Evolutionary conservation across 768 basidiomycete genomes (phyloP).

Genomic region (Leucocoprinus birnbaumii): DNA sequence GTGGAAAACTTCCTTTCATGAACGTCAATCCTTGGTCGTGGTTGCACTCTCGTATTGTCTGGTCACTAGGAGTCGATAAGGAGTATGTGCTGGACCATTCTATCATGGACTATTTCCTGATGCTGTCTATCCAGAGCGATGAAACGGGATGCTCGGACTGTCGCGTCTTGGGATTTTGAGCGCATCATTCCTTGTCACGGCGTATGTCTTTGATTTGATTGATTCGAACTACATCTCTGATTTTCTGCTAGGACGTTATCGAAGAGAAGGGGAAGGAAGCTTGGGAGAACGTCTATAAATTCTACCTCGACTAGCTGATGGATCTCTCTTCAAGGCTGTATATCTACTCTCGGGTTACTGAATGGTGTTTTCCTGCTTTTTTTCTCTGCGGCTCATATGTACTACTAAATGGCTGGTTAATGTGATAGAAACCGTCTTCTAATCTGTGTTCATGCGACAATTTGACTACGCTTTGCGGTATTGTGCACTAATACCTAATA

Average conservation of each 20-base stretch:
- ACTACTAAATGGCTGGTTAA: too few relatives aligned
- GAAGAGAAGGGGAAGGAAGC: conserved; percentile 57
- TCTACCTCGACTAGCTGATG: conserved; percentile 14
- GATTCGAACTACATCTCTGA: background rate
- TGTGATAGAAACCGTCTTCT: too few relatives aligned
- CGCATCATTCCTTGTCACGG: conserved; percentile 74
- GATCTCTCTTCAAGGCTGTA: too few relatives aligned
- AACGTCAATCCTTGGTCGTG: conserved; percentile 34
- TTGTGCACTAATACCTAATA: too few relatives aligned
- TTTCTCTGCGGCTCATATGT: too few relatives aligned
- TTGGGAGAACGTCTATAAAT: conserved; percentile 43
- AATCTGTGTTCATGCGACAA: too few relatives aligned
- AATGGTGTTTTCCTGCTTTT: too few relatives aligned
- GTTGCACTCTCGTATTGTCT: conserved; percentile 30
- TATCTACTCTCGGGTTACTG: too few relatives aligned
- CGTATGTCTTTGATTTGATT: conserved; percentile 22
- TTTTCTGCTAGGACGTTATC: conserved; percentile 48
- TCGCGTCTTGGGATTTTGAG: conserved; percentile 71
- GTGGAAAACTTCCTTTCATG: conserved; percentile 18
- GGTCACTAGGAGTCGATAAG: conserved; percentile 33
- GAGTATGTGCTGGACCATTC: conserved; percentile 24
- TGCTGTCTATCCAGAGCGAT: conserved; percentile 38
- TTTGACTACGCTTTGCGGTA: too few relatives aligned
- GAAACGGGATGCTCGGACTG: conserved; percentile 60
- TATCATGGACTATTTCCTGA: background rate